These are phyloP conservation scores for Annulohypoxylon truncatum DNA, from an alignment of 2,329 filamentous ascomycete genomes.

Conservation along the genomic window DNA sequence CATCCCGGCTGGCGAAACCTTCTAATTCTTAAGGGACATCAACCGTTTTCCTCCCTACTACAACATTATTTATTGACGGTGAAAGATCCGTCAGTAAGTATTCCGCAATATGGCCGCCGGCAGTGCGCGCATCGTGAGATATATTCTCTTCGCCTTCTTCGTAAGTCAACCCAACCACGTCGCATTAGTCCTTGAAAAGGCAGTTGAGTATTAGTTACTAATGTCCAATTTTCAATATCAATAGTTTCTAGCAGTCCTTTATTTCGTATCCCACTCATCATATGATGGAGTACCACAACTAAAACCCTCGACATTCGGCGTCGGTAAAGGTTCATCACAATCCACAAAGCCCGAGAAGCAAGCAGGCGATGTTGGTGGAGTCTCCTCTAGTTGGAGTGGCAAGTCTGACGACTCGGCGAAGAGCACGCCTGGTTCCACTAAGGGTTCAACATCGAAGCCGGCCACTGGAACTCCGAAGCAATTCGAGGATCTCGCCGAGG, in stretches of 20 bases:
- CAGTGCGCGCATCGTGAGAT: conserved; percentile 79
- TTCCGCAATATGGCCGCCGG: conserved; percentile 69
- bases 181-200: neutral
- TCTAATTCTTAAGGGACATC: conserved; percentile 26
- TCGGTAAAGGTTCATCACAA: conserved; percentile 41
- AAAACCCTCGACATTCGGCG: conserved; percentile 48
- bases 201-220: conserved; percentile 34
- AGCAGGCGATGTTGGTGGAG: conserved; percentile 39
- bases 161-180: conserved; percentile 63
- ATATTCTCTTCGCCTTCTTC: conserved; percentile 84
- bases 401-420: conserved; percentile 37
- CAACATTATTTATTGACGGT: conserved; percentile 26
- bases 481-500: conserved; percentile 55
- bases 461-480: conserved; percentile 46
- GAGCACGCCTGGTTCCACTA: conserved; percentile 44
- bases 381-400: conserved; percentile 47
- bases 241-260: conserved; percentile 77
- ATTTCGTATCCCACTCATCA: conserved; percentile 77
- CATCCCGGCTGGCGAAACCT: conserved; percentile 29
- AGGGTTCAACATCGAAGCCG: conserved; percentile 45
- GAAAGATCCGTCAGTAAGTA: conserved; percentile 9
- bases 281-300: conserved; percentile 65
- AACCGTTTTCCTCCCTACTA: conserved; percentile 9
- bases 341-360: conserved; percentile 52
- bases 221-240: conserved; percentile 27